Conservation (phyloP, 352 stramenopile species). For the Globisporangium mamillatum region DNA sequence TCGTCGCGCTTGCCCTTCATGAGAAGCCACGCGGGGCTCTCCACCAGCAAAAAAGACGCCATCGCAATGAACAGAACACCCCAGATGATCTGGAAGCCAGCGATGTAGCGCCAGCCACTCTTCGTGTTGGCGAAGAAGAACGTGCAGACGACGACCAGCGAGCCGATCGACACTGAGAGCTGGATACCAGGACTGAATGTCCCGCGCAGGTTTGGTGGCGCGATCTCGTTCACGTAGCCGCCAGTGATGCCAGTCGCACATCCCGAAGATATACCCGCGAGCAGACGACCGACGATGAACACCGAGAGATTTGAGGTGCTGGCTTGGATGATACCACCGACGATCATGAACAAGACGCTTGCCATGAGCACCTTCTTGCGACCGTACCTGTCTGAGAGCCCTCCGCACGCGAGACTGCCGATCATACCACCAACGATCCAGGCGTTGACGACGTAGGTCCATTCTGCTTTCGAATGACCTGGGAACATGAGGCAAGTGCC, state of each 20-base stretch:
- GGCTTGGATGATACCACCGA: constrained; percentile 31
- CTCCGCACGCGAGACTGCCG: constrained; percentile 36
- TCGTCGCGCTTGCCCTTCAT: constrained; percentile 21
- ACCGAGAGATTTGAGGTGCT: constrained; percentile 22
- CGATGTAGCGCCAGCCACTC: constrained; percentile 54
- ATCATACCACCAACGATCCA: constrained; percentile 64
- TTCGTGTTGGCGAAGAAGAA: constrained; percentile 52
- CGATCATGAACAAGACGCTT: constrained; percentile 38
- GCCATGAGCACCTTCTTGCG: constrained; percentile 26
- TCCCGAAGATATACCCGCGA: constrained; percentile 45
- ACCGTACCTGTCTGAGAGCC: constrained; percentile 41
- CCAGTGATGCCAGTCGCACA: constrained; percentile 31
- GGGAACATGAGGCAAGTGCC: constrained; percentile 63
- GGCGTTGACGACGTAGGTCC: constrained; percentile 48
- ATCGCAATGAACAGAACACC: constrained; percentile 28
- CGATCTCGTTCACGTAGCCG: constrained; percentile 48
- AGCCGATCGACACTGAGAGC: constrained; percentile 41
- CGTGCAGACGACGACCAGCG: constrained; percentile 39
- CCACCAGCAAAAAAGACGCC: constrained; percentile 36
- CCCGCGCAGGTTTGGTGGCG: constrained; percentile 34
- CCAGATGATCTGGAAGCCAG: constrained; percentile 32
- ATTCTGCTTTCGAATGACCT: constrained; percentile 46
- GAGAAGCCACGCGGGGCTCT: constrained; percentile 49
- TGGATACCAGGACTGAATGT: constrained; percentile 40
- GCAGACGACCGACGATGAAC: constrained; percentile 40